Base-by-base conservation (phyloP, 352 stramenopile species). In the Aphanomyces euteiches region DNA sequence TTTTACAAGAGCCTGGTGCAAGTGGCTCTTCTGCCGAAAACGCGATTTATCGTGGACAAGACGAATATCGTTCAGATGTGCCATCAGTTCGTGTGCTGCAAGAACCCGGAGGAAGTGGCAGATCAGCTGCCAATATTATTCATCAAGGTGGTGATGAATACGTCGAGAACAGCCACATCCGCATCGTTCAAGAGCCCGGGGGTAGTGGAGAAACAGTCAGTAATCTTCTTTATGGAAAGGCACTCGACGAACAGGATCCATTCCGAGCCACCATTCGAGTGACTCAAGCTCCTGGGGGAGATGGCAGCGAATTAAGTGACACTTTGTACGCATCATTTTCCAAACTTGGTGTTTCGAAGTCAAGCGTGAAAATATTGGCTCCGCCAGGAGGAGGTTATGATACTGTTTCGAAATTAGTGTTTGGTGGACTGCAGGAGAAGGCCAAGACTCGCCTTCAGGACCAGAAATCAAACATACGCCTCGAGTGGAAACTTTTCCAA, bases 11-110 rank as follows among this genome's bases (percentile, higher is more conserved):
- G 12, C 63, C 41, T 6, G 45, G 41, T 39, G 63, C 21, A 28
- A 8, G 50, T 28, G 50, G 21, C 36, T 28, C 10, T 37, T 17
- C 7, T 28, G 3, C 21, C 50, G 15, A 8, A 1, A 36, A 19
- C 36, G 50, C 15, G 8, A 36, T 19, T 12, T 36, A 58, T 12
- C 17, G 13, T 12, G 50, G 36, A 17, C 15, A 36, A 19, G 21
- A 58, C 21, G 36, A 13, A 21, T 17, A 19, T 13, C 50, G 21
- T 47, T n/a, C 17, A 15, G 60, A 39, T 6, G 7, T 21, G 34
- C 6, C 63, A 36, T 70, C 64, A 8, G 64, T 70, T 10, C 48
- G 54, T 40, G 37, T 70, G 15, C n/a, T 70, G 50, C 64, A 60
- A 47, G 64, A 48, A 15, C 64, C 64, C 12, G 64, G 64, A n/a